phyloP scores from a whole-genome alignment of 106 monocot genomes.

The Platanthera guangdongensis region DNA sequence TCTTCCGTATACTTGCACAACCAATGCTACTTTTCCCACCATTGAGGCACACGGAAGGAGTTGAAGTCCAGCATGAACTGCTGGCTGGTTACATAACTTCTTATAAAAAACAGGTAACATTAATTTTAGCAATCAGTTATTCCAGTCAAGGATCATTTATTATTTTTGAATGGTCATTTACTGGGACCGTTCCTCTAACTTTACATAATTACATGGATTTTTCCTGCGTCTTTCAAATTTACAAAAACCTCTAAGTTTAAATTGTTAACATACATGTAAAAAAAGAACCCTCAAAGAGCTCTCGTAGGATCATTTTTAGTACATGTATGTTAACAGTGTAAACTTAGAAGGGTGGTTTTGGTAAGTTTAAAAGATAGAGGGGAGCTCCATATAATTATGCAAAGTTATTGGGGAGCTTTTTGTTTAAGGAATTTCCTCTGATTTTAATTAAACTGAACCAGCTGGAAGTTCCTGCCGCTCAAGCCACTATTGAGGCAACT shows the following conservation, averaged over 20 bases:
- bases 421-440: neutral
- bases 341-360: no score
- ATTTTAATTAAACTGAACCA: constrained; percentile 14
- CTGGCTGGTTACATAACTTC: constrained; percentile 56
- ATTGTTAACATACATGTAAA: no score
- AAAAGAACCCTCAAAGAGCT: no score
- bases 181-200: no score
- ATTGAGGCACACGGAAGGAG: constrained; percentile 67
- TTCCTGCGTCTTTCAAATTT: no score
- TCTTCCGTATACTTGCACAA: constrained; percentile 92
- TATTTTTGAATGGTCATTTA: neutral
- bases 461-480: constrained; percentile 63
- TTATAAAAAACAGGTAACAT: constrained; percentile 58
- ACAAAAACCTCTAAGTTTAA: no score
- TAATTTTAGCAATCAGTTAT: neutral
- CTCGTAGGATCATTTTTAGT: no score
- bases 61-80: constrained; percentile 67
- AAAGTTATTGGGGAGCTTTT: neutral
- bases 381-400: no score
- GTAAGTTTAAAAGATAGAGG: neutral
- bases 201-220: no score
- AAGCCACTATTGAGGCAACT: constrained; percentile 87
- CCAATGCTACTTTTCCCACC: constrained; percentile 93
- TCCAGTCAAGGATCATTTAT: neutral
- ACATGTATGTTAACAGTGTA: no score